Base-by-base conservation (phyloP, 2,329 filamentous ascomycete genomes). In the Aciculosporium take region DNA sequence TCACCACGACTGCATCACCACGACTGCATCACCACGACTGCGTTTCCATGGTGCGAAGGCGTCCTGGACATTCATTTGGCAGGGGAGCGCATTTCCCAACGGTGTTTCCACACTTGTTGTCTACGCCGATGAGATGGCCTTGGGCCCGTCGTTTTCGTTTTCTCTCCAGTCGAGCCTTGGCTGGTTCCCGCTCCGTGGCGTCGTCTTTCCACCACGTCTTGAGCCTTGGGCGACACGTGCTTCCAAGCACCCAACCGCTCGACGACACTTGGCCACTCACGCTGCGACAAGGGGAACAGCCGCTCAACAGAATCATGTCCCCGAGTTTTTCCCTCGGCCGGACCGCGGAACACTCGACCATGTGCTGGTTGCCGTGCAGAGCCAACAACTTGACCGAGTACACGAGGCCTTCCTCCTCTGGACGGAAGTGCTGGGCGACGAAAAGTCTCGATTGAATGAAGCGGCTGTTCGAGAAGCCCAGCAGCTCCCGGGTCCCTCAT, bases 401-500 rank as follows among this genome's bases (percentile, higher is more conserved):
- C 42, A 46, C 40, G 42, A 48, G 30, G 46, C 47, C 5, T 53
- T 64, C 37, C 36, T 53, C 25, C 24, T 41, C 20, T 61, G 61
- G 55, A 51, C 51, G 17, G 23, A 45, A 7, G 30, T 48, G 3
- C 43, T 62, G 10, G 39, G 34, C 17, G 42, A 55, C 15, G 3
- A 39, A 8, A 32, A 48, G 15, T 36, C 30, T 3, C 49, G 57
- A 25, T 24, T 43, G 3, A 40, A 53, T n/a, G 36, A 49, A 1
- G 46, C 48, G 5, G 51, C 59, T 13, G 50, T 58, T 7, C 45
- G 55, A 6, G 53, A 62, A 34, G 48, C 67, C 5, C 48, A 48
- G 12, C 39, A 46, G 0, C 53, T 86, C 18, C 67, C 79, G 0
- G 56, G 65, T 2, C 62, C 68, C 1, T 69, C 69, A 1, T 78